Evolutionary conservation across 2,329 filamentous ascomycete genomes (phyloP).

Genomic region (Pezicula radicicola): DNA sequence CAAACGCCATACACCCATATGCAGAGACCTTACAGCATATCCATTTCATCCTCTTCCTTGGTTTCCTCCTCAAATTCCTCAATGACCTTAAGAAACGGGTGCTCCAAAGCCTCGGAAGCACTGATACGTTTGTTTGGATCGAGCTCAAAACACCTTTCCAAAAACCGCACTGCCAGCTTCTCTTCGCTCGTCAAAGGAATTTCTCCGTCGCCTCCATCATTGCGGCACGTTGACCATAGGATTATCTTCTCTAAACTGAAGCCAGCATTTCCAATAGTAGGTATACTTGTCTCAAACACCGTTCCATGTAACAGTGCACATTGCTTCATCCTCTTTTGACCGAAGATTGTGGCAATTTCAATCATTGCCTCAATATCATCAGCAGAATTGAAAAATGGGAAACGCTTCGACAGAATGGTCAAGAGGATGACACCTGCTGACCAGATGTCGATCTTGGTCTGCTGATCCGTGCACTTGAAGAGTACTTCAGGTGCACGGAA

Average conservation of each 20-base stretch:
- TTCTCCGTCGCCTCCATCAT: constrained; percentile 51
- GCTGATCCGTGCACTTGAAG: constrained; percentile 95
- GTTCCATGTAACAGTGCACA: constrained; percentile 84
- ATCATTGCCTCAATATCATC: constrained; percentile 98
- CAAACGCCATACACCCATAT: constrained; percentile 8
- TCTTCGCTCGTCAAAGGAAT: constrained; percentile 62
- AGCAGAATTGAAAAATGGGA: constrained; percentile 98
- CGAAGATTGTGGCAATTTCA: constrained; percentile 95
- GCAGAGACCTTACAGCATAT: constrained; percentile 20
- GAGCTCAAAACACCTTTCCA: constrained; percentile 70
- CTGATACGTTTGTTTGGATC: constrained; percentile 73
- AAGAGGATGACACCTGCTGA: constrained; percentile 94
- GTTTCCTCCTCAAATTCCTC: constrained; percentile 45
- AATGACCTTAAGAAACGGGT: constrained; percentile 60
- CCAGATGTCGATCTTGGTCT: constrained; percentile 94
- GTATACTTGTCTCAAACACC: constrained; percentile 88
- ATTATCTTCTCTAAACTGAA: constrained; percentile 92
- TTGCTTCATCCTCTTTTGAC: constrained; percentile 76
- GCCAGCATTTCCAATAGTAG: constrained; percentile 80
- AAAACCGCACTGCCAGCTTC: constrained; percentile 68
- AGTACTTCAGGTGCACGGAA: constrained; percentile 96
- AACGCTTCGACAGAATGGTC: constrained; percentile 88
- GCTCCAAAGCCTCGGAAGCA: constrained; percentile 68
- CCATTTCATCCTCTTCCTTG: constrained; percentile 52
- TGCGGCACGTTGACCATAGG: constrained; percentile 86